Percentiles rank a stretch among this genome's conserved stretches.
phyloP scores from a whole-genome alignment of 1,139 yeast species.

The Diutina catenulata region DNA sequence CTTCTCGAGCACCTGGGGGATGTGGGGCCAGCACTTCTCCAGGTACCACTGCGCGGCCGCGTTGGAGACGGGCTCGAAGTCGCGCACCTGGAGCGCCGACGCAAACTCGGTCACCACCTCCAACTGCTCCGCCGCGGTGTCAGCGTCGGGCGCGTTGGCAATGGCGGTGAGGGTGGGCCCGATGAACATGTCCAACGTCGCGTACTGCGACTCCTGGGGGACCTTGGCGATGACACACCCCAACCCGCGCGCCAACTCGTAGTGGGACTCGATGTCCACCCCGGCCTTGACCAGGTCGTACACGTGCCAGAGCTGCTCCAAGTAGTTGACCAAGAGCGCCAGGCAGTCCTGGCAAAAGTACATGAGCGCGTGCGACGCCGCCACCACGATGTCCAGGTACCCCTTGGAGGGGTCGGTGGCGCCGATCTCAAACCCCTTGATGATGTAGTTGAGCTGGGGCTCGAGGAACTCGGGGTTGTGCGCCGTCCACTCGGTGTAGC shows the following conservation, averaged over 20 bases:
- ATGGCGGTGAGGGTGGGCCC: constrained; percentile 52
- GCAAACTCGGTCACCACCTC: constrained; percentile 63
- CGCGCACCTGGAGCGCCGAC: not conserved
- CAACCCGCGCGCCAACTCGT: constrained; percentile 81
- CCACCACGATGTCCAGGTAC: constrained; percentile 50
- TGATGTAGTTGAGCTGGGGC: constrained; percentile 75
- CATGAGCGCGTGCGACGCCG: constrained; percentile 91
- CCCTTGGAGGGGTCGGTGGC: constrained; percentile 9
- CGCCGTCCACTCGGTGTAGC: constrained; percentile 93
- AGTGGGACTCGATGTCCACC: constrained; percentile 59
- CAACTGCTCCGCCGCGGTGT: constrained; percentile 43
- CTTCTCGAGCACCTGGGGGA: constrained; percentile 35
- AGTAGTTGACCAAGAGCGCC: constrained; percentile 45
- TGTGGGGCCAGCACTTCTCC: constrained; percentile 47
- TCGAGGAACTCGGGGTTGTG: constrained; percentile 74
- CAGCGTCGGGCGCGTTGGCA: constrained; percentile 19
- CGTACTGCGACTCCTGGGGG: constrained; percentile 22
- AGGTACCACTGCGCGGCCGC: constrained; percentile 51
- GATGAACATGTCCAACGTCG: constrained; percentile 43
- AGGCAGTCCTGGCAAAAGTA: constrained; percentile 92
- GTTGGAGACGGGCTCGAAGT: constrained; percentile 22
- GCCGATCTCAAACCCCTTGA: constrained; percentile 51
- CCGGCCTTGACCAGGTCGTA: constrained; percentile 49
- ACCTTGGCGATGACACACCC: constrained; percentile 68
- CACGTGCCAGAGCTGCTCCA: constrained; percentile 68